Evolutionary conservation across 345 rosid genomes (phyloP), one percentile per base, ranked within the genome.

Genomic region (Corchorus olitorius): DNA sequence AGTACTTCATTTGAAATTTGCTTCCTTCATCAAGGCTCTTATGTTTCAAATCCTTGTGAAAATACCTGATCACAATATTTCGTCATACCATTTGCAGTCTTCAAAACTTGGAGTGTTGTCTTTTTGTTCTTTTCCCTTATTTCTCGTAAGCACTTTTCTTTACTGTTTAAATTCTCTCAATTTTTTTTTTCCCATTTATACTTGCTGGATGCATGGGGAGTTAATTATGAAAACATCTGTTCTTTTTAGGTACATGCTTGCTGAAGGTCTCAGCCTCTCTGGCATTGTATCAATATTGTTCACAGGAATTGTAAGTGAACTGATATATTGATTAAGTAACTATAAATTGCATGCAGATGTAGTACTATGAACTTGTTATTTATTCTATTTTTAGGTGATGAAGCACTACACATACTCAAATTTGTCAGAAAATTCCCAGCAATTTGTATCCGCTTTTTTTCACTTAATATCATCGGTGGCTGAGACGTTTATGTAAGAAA

Each of bases 61-160:
- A 65, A 45, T 48, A 54, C 33, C 72, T 74, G 71, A 79, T 22
- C 68, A 22, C 50, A 27, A 70, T 60, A n/a, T 76, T 34, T 65
- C 55, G 67, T 55, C 16, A 41, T 71, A 41, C 60, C 70, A 34
- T 75, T 37, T 81, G 75, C 94, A 96, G 99, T 80, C 97, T 93
- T 83, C 99, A 96, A 82, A 96, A 96, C 84, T 80, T 96, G 86
- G 99, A 96, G 84, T 89, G 97, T 90, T 96, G 99, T 84, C 99
- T 96, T 73, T 88, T 96, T 46, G 99, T 96, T 66, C 94, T 96
- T 69, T 96, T 96, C 75, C 99, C 99, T 72, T 93, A 93, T 88
- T 93, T 93, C 86, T 93, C 93, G 97, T 93, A 86, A 88, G 93
- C 74, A 79, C 71, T 77, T 75, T 75, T 66, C 11, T 39, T 33